phyloP scores from a whole-genome alignment of 2,329 filamentous ascomycete species.

The Didymella sp. region DNA sequence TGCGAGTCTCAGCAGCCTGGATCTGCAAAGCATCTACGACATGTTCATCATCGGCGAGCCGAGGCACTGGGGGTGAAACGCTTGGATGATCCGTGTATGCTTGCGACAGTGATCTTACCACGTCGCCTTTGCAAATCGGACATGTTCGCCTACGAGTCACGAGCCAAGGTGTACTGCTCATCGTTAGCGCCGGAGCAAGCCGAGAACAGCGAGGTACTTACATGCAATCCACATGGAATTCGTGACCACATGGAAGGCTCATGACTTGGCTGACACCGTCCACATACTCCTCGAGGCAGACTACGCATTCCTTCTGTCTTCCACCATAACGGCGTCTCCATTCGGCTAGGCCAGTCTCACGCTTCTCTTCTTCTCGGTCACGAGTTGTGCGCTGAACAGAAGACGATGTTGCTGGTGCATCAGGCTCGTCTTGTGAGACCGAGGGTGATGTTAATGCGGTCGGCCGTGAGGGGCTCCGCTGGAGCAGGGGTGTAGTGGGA shows the following conservation, averaged over 20 bases:
- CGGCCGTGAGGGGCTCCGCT: conserved; percentile 49
- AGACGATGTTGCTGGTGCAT: conserved; percentile 55
- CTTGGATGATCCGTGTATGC: conserved; percentile 41
- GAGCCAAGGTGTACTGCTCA: conserved; percentile 85
- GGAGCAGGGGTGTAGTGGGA: conserved; percentile 80
- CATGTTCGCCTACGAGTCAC: conserved; percentile 96
- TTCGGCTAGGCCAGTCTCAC: conserved; percentile 57
- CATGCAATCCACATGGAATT: conserved; percentile 99
- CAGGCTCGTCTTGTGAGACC: conserved; percentile 70
- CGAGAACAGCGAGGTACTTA: conserved; percentile 62
- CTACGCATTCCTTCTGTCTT: conserved; percentile 85
- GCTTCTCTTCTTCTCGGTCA: conserved; percentile 60
- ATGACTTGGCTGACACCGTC: conserved; percentile 95
- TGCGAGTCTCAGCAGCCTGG: conserved; percentile 54
- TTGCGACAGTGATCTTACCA: conserved; percentile 65
- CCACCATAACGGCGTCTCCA: conserved; percentile 67
- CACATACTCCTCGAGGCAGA: conserved; percentile 94
- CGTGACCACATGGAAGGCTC: conserved; percentile 95
- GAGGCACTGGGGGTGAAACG: conserved; percentile 32
- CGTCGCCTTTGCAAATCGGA: conserved; percentile 97
- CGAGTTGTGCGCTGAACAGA: conserved; percentile 33
- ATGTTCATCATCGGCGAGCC: conserved; percentile 31
- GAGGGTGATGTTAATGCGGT: conserved; percentile 60
- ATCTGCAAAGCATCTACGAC: conserved; percentile 55
- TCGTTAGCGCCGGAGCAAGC: conserved; percentile 29